Conservation (phyloP, 306 rosid species). For the Cucumis cinereus region DNA sequence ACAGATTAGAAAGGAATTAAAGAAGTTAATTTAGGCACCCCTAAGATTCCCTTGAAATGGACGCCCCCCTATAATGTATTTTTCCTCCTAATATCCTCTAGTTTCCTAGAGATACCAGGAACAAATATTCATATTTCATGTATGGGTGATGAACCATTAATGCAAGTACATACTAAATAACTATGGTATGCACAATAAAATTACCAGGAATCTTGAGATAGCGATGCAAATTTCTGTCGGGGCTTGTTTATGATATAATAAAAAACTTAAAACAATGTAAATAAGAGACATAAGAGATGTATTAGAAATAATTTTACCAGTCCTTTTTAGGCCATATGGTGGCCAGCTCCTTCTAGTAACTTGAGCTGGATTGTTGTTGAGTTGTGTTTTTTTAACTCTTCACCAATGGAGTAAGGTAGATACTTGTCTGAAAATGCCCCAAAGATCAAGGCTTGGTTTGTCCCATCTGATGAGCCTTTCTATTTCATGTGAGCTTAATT, state of each 20-base stretch:
- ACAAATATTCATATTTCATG: neutral
- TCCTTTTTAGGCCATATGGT: conserved; percentile 96
- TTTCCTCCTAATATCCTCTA: neutral
- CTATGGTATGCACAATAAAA: neutral
- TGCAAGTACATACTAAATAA: neutral
- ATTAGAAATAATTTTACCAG: too few relatives aligned
- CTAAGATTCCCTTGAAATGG: neutral
- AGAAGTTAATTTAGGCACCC: neutral
- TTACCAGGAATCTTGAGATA: conserved; percentile 17
- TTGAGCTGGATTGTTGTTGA: conserved; percentile 46
- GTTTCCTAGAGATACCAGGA: neutral
- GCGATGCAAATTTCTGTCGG: neutral
- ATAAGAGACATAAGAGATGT: too few relatives aligned
- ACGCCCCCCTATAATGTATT: neutral
- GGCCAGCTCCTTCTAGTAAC: conserved; percentile 83
- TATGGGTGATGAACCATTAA: neutral
- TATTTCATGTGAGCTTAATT: neutral
- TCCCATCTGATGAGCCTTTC: conserved; percentile 43
- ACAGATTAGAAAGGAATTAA: neutral
- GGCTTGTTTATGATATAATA: conserved; percentile 39
- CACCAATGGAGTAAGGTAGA: conserved; percentile 67
- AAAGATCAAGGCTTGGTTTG: conserved; percentile 51
- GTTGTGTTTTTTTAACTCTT: conserved; percentile 63
- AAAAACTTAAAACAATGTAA: neutral
- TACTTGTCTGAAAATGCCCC: conserved; percentile 91